These are phyloP conservation scores for Sporothrix pallida DNA, from an alignment of 2,329 filamentous ascomycete genomes.

Conservation along the genomic window DNA sequence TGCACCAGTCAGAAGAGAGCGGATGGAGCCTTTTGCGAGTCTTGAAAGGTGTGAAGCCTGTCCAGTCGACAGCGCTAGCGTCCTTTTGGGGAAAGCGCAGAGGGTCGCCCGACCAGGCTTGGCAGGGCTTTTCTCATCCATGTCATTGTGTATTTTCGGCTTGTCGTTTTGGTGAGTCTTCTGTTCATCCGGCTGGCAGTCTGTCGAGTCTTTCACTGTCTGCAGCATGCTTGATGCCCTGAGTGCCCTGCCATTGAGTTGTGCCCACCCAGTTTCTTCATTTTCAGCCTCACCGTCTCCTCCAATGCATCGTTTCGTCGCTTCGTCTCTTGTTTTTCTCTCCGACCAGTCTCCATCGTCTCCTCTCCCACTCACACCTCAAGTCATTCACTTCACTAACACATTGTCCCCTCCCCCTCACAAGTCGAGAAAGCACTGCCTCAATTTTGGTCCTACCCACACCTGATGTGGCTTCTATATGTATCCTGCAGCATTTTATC, in stretches of 20 bases:
- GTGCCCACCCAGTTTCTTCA: neutral
- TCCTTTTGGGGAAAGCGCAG: neutral
- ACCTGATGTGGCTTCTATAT: constrained; percentile 6
- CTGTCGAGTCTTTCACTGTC: neutral
- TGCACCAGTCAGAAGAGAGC: constrained; percentile 20
- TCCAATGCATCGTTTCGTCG: neutral
- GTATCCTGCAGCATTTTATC: neutral
- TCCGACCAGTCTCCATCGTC: neutral
- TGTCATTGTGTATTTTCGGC: neutral
- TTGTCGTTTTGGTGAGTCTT: neutral
- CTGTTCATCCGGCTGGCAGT: neutral
- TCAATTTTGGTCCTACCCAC: constrained; percentile 25
- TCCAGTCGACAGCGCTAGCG: neutral
- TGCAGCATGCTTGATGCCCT: neutral
- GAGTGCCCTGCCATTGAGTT: neutral
- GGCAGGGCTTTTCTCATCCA: constrained; percentile 17
- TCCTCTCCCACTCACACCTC: neutral
- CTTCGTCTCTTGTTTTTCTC: neutral
- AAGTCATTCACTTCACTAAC: neutral
- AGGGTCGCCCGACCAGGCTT: neutral
- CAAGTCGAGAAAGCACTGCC: constrained; percentile 7
- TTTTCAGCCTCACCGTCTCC: constrained; percentile 33
- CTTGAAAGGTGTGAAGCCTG: neutral
- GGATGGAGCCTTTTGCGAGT: neutral
- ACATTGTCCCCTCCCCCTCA: neutral